Evolutionary conservation across 371 early-diverging fungal genomes (phyloP).

Genomic region (Saksenaea oblongispora): DNA sequence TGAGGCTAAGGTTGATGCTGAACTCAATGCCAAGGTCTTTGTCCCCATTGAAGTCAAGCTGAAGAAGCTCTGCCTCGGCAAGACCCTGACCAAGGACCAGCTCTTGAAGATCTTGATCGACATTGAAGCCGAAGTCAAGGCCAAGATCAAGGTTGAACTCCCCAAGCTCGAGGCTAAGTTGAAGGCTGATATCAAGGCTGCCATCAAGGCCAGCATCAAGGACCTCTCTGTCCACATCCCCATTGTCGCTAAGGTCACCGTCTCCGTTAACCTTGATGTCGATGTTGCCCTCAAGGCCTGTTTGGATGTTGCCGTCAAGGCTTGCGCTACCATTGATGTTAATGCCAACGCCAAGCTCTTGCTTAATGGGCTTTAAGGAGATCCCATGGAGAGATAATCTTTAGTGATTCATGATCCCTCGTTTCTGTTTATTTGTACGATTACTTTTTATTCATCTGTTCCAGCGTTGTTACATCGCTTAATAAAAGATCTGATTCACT

Average conservation of each 20-base stretch:
- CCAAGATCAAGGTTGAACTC: conserved; percentile 21
- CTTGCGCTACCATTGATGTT: conserved; percentile 3
- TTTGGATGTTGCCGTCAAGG: conserved; percentile 9
- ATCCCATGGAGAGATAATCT: background rate
- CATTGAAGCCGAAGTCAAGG: conserved; percentile 23
- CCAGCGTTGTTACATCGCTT: background rate
- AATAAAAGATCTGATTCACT: conserved; percentile 1
- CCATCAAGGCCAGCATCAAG: conserved; percentile 20
- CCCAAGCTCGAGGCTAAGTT: conserved; percentile 24
- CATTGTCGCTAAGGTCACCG: conserved; percentile 3
- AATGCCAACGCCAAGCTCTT: conserved; percentile 5
- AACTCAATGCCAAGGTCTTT: conserved; percentile 19
- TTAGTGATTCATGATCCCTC: background rate
- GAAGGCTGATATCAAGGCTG: conserved; percentile 13
- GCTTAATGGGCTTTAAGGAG: background rate
- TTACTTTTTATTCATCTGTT: background rate
- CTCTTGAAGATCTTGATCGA: conserved; percentile 22
- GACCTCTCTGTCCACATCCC: conserved; percentile 23
- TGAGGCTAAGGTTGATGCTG: conserved; percentile 18
- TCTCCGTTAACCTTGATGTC: conserved; percentile 10
- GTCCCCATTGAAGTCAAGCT: conserved; percentile 15
- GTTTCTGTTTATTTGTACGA: background rate
- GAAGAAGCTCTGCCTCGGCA: background rate
- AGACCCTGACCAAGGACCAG: conserved; percentile 16
- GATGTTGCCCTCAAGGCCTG: conserved; percentile 13